These are phyloP conservation scores for Carex arenaria DNA, from an alignment of 202 grass and related monocot species.

Conservation along the genomic window DNA sequence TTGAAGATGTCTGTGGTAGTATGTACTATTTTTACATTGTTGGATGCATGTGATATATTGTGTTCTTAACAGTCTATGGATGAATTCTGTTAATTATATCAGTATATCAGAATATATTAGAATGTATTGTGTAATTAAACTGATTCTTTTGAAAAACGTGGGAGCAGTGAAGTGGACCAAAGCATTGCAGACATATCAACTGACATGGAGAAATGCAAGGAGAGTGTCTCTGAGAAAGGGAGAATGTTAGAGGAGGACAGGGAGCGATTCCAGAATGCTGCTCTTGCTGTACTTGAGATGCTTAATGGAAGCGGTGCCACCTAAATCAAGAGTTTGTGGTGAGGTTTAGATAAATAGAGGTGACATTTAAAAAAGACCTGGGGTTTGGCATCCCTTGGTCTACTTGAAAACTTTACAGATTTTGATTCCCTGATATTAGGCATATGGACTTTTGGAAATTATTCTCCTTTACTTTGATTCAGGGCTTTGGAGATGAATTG, in stretches of 20 bases:
- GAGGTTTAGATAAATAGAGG: neutral
- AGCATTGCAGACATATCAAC: slow-evolving; percentile 55
- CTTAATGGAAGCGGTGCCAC: slow-evolving; percentile 27
- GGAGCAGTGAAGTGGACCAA: slow-evolving; percentile 68
- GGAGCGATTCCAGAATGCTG: slow-evolving; percentile 64
- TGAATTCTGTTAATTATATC: neutral
- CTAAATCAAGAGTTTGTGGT: neutral
- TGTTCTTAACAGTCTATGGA: neutral
- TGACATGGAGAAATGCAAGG: slow-evolving; percentile 76
- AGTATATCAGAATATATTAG: neutral
- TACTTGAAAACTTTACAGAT: neutral
- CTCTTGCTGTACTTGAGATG: slow-evolving; percentile 67
- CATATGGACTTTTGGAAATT: neutral
- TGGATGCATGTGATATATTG: neutral
- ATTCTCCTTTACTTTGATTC: neutral
- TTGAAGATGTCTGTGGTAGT: neutral
- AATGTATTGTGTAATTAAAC: neutral
- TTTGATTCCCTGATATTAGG: neutral
- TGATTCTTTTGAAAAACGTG: neutral
- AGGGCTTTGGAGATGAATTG: neutral
- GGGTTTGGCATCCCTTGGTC: neutral
- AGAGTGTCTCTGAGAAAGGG: slow-evolving; percentile 42
- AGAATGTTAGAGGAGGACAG: slow-evolving; percentile 54
- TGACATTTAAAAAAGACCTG: neutral
- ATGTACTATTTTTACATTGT: neutral